A percentile compares a stretch with the other conserved stretches of the same genome.
phyloP scores from a whole-genome alignment of 345 rosid species.

The Barbarea vulgaris region DNA sequence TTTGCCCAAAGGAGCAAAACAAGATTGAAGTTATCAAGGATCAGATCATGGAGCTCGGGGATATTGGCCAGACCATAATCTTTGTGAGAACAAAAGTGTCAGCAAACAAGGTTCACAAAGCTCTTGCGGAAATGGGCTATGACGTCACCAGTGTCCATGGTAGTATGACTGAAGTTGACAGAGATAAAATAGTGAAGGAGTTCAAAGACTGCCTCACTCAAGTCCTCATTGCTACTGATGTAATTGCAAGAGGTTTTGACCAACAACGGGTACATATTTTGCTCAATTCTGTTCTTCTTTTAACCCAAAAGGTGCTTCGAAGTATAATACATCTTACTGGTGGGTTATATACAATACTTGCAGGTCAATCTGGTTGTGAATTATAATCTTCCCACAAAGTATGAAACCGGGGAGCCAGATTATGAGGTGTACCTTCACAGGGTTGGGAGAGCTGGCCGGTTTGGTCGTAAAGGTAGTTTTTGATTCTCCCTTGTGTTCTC shows the following conservation, averaged over 20 bases:
- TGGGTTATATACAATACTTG: constrained; percentile 26
- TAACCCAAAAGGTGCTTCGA: background rate
- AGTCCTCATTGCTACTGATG: constrained; percentile 88
- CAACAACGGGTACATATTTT: constrained; percentile 70
- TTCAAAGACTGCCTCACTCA: constrained; percentile 84
- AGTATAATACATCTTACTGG: background rate
- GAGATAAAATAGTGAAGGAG: constrained; percentile 86
- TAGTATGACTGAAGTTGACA: constrained; percentile 56
- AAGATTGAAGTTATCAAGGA: constrained; percentile 78
- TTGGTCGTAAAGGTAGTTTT: constrained; percentile 81
- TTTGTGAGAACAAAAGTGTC: constrained; percentile 70
- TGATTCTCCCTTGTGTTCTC: background rate
- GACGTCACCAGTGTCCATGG: constrained; percentile 89
- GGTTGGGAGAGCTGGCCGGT: constrained; percentile 96
- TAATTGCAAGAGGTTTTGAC: constrained; percentile 93
- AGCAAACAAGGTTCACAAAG: constrained; percentile 61
- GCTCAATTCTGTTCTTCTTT: background rate
- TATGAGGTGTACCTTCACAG: constrained; percentile 94
- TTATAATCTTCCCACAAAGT: constrained; percentile 76
- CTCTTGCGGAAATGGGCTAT: constrained; percentile 72
- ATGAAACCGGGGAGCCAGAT: constrained; percentile 62
- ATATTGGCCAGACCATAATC: constrained; percentile 81
- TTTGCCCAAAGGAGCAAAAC: constrained; percentile 72
- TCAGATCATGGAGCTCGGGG: constrained; percentile 82
- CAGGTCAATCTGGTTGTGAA: constrained; percentile 93